These are phyloP conservation scores for Zelopaecilomyces penicillatus DNA, from an alignment of 2,329 filamentous ascomycete species.

Conservation along the genomic window DNA sequence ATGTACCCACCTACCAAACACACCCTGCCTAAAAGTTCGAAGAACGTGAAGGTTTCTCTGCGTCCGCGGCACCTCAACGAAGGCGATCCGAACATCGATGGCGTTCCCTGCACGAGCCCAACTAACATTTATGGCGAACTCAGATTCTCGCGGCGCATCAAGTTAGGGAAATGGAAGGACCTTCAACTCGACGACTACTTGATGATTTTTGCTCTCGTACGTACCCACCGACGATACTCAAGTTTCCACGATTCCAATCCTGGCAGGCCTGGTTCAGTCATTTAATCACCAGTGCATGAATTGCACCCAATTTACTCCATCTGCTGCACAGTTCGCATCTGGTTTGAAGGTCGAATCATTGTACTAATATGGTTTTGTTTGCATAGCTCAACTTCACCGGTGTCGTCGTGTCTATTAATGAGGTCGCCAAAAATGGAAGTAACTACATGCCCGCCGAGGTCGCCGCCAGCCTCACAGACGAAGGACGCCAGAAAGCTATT, in stretches of 20 bases:
- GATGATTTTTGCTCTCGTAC: slow-evolving; percentile 42
- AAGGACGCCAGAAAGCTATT: slow-evolving; percentile 32
- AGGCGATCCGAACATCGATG: no score
- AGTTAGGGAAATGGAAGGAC: slow-evolving; percentile 34
- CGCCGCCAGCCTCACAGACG: slow-evolving; percentile 33
- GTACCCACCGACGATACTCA: no score
- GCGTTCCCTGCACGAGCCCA: neutral
- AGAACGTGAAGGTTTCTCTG: no score
- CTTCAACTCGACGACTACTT: slow-evolving; percentile 50
- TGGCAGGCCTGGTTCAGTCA: slow-evolving; percentile 6
- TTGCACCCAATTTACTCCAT: no score
- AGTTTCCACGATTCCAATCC: no score
- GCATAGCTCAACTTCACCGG: slow-evolving; percentile 27
- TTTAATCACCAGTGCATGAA: neutral
- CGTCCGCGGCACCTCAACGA: no score
- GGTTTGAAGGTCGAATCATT: neutral
- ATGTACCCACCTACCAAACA: neutral
- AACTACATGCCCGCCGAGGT: slow-evolving; percentile 33
- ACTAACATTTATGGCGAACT: neutral
- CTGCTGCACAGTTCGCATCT: no score
- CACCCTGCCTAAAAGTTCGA: no score
- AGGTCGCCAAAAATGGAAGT: slow-evolving; percentile 34
- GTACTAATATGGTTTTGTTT: neutral
- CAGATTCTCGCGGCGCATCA: slow-evolving; percentile 21
- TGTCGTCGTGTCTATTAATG: slow-evolving; percentile 33